These are phyloP conservation scores for Heterobasidion parviporum DNA, from an alignment of 1,284 basidiomycete genomes.

Conservation along the genomic window DNA sequence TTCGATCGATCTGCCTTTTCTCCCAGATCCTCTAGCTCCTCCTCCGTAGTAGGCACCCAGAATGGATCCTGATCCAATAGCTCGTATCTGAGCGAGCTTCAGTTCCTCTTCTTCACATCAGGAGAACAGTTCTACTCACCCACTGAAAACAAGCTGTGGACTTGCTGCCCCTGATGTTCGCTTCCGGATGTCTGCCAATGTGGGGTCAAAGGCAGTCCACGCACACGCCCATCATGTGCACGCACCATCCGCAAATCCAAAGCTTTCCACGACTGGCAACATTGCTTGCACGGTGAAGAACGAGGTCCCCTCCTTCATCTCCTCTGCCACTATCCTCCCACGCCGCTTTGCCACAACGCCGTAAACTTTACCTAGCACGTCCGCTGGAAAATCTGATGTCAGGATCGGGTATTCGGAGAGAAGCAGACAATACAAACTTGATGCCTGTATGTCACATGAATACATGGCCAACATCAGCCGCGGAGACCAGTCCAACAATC, in stretches of 20 bases:
- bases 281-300: conserved; percentile 91
- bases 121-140: conserved; percentile 39
- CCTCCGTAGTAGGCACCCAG: conserved; percentile 98
- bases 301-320: conserved; percentile 97
- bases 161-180: conserved; percentile 94
- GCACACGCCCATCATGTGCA: background rate
- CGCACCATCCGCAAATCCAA: conserved; percentile 93
- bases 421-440: conserved; percentile 52
- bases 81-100: conserved; percentile 64
- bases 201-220: background rate
- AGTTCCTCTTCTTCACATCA: conserved; percentile 18
- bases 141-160: conserved; percentile 94
- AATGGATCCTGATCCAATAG: conserved; percentile 91
- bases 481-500: conserved; percentile 95
- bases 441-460: conserved; percentile 96
- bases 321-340: conserved; percentile 90
- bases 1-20: conserved; percentile 94
- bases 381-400: conserved; percentile 45
- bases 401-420: conserved; percentile 1
- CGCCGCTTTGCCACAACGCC: conserved; percentile 88
- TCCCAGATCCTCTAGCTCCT: conserved; percentile 95
- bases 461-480: conserved; percentile 98
- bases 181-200: conserved; percentile 80
- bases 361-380: conserved; percentile 97
- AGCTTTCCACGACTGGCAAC: conserved; percentile 95